These are phyloP conservation scores for Raphanus hybrid DNA, from an alignment of 441 rosid genomes.

Conservation along the genomic window DNA sequence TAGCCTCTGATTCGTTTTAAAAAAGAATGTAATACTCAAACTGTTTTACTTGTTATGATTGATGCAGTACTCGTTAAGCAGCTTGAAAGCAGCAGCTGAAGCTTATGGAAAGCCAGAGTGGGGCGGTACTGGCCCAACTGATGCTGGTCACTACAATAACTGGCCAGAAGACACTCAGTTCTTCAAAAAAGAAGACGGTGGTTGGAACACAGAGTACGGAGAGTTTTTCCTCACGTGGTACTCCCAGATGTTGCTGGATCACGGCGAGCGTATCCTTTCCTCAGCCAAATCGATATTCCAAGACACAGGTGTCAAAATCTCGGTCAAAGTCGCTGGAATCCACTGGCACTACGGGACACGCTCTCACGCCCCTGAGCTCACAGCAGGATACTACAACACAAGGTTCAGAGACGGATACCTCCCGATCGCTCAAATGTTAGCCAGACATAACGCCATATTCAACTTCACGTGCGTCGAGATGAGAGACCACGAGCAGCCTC, in stretches of 20 bases:
- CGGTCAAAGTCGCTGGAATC: slow-evolving; percentile 87
- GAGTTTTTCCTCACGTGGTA: slow-evolving; percentile 90
- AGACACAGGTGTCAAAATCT: slow-evolving; percentile 59
- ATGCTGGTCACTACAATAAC: slow-evolving; percentile 89
- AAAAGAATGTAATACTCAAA: neutral
- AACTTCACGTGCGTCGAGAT: slow-evolving; percentile 95
- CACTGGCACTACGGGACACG: slow-evolving; percentile 92
- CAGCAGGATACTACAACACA: slow-evolving; percentile 94
- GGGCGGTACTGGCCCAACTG: slow-evolving; percentile 92
- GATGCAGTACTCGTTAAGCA: slow-evolving; percentile 72
- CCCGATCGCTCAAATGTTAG: slow-evolving; percentile 84
- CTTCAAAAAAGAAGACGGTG: slow-evolving; percentile 78
- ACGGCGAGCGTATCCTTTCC: slow-evolving; percentile 75
- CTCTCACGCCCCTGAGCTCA: slow-evolving; percentile 94
- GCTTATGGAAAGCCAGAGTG: slow-evolving; percentile 82
- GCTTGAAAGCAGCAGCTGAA: slow-evolving; percentile 89
- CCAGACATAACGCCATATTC: slow-evolving; percentile 80
- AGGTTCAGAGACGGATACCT: slow-evolving; percentile 83
- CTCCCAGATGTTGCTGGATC: slow-evolving; percentile 79
- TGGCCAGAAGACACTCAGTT: slow-evolving; percentile 93
- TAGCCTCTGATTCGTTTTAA: neutral
- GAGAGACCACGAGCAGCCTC: slow-evolving; percentile 95
- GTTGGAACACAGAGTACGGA: slow-evolving; percentile 75
- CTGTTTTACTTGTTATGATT: slow-evolving; percentile 9
- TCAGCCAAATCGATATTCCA: slow-evolving; percentile 63